Conservation (phyloP, 2,329 filamentous ascomycete species). For the Dichotomopilus funicola region DNA sequence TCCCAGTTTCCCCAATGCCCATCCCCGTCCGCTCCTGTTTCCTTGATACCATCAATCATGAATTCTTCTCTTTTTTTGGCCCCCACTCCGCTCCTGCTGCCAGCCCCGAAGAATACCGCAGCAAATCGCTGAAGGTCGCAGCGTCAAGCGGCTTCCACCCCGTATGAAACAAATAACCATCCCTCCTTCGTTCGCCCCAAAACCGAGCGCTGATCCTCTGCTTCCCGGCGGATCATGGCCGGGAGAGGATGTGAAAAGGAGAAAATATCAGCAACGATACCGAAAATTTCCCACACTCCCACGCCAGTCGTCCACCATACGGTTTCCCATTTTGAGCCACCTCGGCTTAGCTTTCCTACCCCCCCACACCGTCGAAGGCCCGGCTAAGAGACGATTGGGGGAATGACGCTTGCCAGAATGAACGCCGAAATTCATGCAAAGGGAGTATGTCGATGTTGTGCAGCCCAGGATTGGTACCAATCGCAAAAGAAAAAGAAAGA, state of each 20-base stretch:
- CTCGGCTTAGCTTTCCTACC: background rate
- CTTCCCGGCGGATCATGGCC: background rate
- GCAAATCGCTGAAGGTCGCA: background rate
- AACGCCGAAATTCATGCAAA: conserved; percentile 13
- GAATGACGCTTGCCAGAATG: conserved; percentile 2
- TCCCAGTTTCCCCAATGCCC: background rate
- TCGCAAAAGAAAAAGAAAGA: background rate
- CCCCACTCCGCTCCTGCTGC: background rate
- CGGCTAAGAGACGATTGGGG: background rate
- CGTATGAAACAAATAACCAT: background rate
- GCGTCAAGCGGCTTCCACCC: background rate
- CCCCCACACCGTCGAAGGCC: background rate
- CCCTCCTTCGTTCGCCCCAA: background rate
- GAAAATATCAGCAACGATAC: background rate
- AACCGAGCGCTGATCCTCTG: background rate
- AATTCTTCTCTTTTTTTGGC: conserved; percentile 1
- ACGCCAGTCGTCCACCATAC: background rate
- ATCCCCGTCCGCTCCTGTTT: conserved; percentile 3
- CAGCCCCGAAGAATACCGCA: conserved; percentile 9
- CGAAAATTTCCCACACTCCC: background rate
- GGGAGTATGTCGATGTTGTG: conserved; percentile 9
- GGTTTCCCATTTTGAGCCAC: background rate
- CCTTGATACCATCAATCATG: conserved; percentile 14
- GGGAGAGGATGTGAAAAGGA: too few species aligned
- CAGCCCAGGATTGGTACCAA: conserved; percentile 13